phyloP scores from a whole-genome alignment of 306 rosid species.

The Malus sieversii region DNA sequence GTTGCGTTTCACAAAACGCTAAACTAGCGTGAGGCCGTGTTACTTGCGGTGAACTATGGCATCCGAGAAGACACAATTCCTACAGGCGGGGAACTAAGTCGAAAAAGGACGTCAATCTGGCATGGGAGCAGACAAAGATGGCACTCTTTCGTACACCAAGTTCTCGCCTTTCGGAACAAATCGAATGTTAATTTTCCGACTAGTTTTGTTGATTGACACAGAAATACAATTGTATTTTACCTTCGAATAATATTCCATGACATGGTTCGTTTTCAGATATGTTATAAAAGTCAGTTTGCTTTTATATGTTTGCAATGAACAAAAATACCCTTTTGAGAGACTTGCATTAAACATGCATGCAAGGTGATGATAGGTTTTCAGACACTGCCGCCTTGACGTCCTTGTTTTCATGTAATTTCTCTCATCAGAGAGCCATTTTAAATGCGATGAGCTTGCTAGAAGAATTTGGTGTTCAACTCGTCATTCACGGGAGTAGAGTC shows the following conservation, averaged over 20 bases:
- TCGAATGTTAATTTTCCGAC: background rate
- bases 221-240: background rate
- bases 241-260: background rate
- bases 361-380: background rate
- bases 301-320: background rate
- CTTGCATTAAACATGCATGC: background rate
- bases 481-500: too few relatives aligned
- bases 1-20: slow-evolving; percentile 86
- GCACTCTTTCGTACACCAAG: background rate
- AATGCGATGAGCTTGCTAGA: too few relatives aligned
- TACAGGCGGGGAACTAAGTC: background rate
- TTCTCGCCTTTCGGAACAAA: background rate
- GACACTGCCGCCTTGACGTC: background rate
- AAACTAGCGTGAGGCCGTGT: slow-evolving; percentile 32
- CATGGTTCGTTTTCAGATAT: background rate
- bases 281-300: background rate
- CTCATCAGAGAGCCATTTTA: too few relatives aligned
- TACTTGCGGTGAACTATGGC: background rate
- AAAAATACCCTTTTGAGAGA: too few relatives aligned
- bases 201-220: background rate
- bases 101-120: background rate
- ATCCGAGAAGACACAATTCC: background rate
- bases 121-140: background rate
- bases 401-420: background rate
- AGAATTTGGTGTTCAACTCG: too few relatives aligned